Conservation (phyloP, 2,329 filamentous ascomycete species). For the Allantophomopsis cytisporea region DNA sequence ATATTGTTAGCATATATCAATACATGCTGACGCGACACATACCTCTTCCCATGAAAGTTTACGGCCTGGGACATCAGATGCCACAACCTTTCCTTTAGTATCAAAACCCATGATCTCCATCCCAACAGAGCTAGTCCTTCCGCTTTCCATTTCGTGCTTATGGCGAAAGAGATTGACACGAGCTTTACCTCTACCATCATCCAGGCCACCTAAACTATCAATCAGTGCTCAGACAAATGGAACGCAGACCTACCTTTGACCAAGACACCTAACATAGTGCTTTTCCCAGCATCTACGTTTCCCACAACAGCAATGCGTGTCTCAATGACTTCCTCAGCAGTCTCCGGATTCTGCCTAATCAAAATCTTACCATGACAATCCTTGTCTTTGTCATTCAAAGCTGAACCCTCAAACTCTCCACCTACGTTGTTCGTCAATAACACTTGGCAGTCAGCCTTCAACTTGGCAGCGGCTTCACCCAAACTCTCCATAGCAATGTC, state of each 20-base stretch:
- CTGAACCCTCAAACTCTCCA: constrained; percentile 57
- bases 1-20: too few relatives aligned
- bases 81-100: constrained; percentile 68
- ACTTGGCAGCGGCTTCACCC: constrained; percentile 44
- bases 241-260: constrained; percentile 49
- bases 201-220: constrained; percentile 45
- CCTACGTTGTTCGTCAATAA: constrained; percentile 87
- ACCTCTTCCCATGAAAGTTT: constrained; percentile 85
- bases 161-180: constrained; percentile 93
- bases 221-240: too few relatives aligned
- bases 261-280: constrained; percentile 86
- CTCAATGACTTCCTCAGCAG: constrained; percentile 81
- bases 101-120: constrained; percentile 99
- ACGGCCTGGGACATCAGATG: constrained; percentile 69
- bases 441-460: constrained; percentile 64
- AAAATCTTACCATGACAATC: constrained; percentile 78
- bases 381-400: constrained; percentile 51
- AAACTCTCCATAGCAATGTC: constrained; percentile 54
- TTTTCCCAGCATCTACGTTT: constrained; percentile 96
- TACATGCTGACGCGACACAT: too few relatives aligned
- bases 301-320: constrained; percentile 93
- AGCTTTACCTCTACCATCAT: constrained; percentile 87
- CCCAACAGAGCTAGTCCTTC: constrained; percentile 87
- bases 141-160: constrained; percentile 95
- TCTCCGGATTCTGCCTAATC: constrained; percentile 59